Conservation (phyloP, 345 rosid genomes). For the Combretum micranthum region DNA sequence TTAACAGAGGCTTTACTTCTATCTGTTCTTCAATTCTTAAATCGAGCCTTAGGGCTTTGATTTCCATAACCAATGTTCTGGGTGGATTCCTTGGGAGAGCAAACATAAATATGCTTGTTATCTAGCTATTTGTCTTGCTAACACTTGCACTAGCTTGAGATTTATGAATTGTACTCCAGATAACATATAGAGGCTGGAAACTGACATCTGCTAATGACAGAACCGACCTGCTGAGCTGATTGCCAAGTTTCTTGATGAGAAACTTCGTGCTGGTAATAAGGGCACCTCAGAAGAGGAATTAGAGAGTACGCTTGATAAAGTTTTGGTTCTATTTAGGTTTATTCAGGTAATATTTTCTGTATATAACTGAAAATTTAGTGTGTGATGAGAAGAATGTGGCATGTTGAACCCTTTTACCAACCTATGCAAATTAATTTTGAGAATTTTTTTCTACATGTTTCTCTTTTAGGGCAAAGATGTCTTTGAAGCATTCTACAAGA, state of each 20-base stretch:
- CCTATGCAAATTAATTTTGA: not conserved
- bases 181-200: not conserved
- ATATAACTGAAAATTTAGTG: not conserved
- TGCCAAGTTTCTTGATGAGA: constrained; percentile 95
- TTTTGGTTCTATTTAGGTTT: constrained; percentile 91
- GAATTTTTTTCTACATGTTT: not conserved
- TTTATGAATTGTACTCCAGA: not conserved
- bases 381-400: not conserved
- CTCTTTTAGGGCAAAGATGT: constrained; percentile 85
- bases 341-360: constrained; percentile 57
- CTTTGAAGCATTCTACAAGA: constrained; percentile 96
- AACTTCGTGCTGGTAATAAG: constrained; percentile 99
- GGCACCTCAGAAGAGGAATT: constrained; percentile 99
- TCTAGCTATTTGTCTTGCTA: too few species aligned
- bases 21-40: too few species aligned
- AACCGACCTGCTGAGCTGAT: constrained; percentile 98
- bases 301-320: constrained; percentile 97
- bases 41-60: too few species aligned
- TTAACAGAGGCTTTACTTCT: too few species aligned
- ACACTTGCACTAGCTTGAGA: too few species aligned
- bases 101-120: too few species aligned
- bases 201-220: constrained; percentile 27
- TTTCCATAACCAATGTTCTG: too few species aligned
- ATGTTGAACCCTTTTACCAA: too few species aligned
- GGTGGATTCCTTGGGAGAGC: too few species aligned